Evolutionary conservation across 495 filamentous ascomycete species (phyloP).

Genomic region (Penicillium arizonense): DNA sequence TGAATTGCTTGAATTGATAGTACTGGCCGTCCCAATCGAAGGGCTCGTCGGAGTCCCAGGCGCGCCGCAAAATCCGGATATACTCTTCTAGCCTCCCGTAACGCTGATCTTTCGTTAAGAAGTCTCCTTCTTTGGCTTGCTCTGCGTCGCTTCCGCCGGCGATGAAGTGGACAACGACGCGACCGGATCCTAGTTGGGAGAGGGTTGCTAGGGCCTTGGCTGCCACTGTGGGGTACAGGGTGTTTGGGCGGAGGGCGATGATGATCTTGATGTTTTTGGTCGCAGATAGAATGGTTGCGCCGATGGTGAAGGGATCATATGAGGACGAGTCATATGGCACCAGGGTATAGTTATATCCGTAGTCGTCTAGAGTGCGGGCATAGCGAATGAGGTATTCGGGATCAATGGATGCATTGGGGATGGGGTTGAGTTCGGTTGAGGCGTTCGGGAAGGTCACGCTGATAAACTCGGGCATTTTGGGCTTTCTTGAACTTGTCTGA

Average conservation of each 20-base stretch:
- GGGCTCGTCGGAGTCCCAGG: slow-evolving; percentile 49
- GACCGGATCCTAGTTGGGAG: slow-evolving; percentile 49
- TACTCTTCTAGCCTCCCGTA: slow-evolving; percentile 53
- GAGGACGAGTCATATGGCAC: slow-evolving; percentile 51
- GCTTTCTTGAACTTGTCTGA: neutral
- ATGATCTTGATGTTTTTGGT: slow-evolving; percentile 56
- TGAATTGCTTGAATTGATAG: slow-evolving; percentile 52
- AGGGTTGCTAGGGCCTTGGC: slow-evolving; percentile 55
- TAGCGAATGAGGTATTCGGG: slow-evolving; percentile 47
- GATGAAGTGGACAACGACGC: slow-evolving; percentile 55
- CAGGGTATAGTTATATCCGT: slow-evolving; percentile 53
- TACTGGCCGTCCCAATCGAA: slow-evolving; percentile 54
- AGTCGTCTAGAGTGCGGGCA: slow-evolving; percentile 50
- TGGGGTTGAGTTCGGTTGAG: slow-evolving; percentile 50
- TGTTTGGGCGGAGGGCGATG: slow-evolving; percentile 56
- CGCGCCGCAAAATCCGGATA: slow-evolving; percentile 50
- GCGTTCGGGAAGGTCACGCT: slow-evolving; percentile 49
- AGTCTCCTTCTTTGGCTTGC: slow-evolving; percentile 53
- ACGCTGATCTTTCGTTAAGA: slow-evolving; percentile 50
- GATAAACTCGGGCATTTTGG: slow-evolving; percentile 55
- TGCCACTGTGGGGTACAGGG: slow-evolving; percentile 53
- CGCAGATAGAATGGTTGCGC: slow-evolving; percentile 47
- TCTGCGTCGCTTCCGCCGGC: slow-evolving; percentile 53
- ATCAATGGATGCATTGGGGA: slow-evolving; percentile 45
- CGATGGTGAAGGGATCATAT: slow-evolving; percentile 51